Conservation (phyloP, 2,329 filamentous ascomycete genomes). For the Exophiala sp. region DNA sequence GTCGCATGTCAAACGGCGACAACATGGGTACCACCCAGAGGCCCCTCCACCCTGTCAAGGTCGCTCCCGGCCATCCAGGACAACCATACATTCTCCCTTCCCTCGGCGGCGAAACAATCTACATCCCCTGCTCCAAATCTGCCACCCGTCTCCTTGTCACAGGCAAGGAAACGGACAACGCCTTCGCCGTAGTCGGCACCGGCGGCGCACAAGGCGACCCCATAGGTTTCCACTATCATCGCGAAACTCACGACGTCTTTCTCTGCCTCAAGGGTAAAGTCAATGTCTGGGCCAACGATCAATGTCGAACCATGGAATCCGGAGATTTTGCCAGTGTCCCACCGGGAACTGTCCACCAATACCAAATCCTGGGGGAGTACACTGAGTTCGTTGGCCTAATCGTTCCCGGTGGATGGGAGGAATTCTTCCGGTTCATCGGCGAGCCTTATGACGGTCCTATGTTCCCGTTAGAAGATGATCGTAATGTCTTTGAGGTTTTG, state of each 20-base stretch:
- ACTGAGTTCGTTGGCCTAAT: slow-evolving; percentile 55
- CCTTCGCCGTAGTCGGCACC: slow-evolving; percentile 51
- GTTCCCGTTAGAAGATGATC: slow-evolving; percentile 51
- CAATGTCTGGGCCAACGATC: slow-evolving; percentile 58
- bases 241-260: slow-evolving; percentile 57
- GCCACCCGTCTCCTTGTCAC: slow-evolving; percentile 52
- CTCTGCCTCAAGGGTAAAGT: slow-evolving; percentile 54
- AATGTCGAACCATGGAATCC: slow-evolving; percentile 51
- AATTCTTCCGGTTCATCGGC: slow-evolving; percentile 58
- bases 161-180: slow-evolving; percentile 50
- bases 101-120: slow-evolving; percentile 51
- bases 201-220: slow-evolving; percentile 47
- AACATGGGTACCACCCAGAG: background rate
- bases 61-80: slow-evolving; percentile 37
- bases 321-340: slow-evolving; percentile 59
- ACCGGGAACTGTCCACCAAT: slow-evolving; percentile 51
- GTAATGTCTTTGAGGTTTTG: slow-evolving; percentile 39
- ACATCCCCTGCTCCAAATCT: slow-evolving; percentile 53
- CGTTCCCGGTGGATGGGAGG: slow-evolving; percentile 57
- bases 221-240: slow-evolving; percentile 56
- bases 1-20: background rate
- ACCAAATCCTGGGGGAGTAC: slow-evolving; percentile 52
- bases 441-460: slow-evolving; percentile 51
- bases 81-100: slow-evolving; percentile 48
- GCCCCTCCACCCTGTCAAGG: background rate